Evolutionary conservation across 2,329 filamentous ascomycete genomes (phyloP), one percentile per base, ranked within the genome.

Genomic region (Alternaria rosae): DNA sequence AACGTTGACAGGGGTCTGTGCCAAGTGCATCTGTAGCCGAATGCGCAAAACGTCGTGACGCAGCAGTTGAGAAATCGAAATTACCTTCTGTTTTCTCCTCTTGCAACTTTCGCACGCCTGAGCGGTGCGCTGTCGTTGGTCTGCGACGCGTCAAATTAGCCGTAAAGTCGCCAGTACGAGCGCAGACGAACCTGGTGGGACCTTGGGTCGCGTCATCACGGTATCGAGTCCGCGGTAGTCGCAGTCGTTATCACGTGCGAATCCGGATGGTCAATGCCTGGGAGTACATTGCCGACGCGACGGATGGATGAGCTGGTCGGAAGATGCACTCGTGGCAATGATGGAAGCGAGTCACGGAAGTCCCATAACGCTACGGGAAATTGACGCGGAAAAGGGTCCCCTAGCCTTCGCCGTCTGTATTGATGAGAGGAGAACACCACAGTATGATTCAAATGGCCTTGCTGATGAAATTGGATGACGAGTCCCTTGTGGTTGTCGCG

Each of bases 61-160:
- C 41, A 57, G 42, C 42, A 59, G 44, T 48, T 41, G 54, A 41
- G 48, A 35, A 42, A 13, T 11, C 32, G 26, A 30, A 70, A 85
- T 82, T 73, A 88, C 88, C 83, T 90, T 91, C 79, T 90, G 88
- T 76, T 91, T 91, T 64, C 88, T 84, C 62, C 84, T 83, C 78
- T 89, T 90, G 80, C 88, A 91, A 65, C 82, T 86, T 66, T 89
- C 86, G 75, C 88, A 91, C 42, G 88, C 88, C 68, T 87, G 85
- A 25, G 86, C 86, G 54, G 85, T 90, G 69, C 88, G 85, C 78
- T 88, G 85, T 66, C 88, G 84, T 76, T 88, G 86, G 66, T 89
- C 86, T 68, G 84, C 83, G 86, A 53, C 82, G 82, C 68, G 84
- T 85, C 87, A 87, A 82, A 59, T 74, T 63, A 74, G 70, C 60